Evolutionary conservation across 352 stramenopile genomes (phyloP), one percentile per base, ranked within the genome.

Genomic region (Pythium brachiatum): DNA sequence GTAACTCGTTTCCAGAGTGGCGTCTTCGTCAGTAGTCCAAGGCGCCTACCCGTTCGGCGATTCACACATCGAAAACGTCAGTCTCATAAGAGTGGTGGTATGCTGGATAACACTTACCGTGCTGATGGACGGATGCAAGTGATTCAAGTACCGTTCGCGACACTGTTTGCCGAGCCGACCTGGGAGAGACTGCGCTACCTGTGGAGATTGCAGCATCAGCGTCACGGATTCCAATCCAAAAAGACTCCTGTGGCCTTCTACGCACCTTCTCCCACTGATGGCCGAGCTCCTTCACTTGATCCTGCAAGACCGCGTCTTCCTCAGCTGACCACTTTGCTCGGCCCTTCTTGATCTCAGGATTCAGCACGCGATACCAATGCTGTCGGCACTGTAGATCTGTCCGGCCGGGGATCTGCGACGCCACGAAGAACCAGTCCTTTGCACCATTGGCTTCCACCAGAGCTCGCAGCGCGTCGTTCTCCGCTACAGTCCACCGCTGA

Each of bases 371-470:
- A 51, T 83, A 65, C 84, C 84, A 94, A 50, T 94, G 84, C 62
- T 94, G 84, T 23, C 86, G 69, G 50, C 82, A 93, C 64, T 93
- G 84, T 23, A 91, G 43, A 53, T 93, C 84, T 0, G 84, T 92
- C 6, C 82, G 70, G 31, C 75, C 71, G 13, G 75, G 75, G 11
- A 93, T 62, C 34, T 93, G 82, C 18, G 82, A 90, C 16, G 82
- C 82, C 38, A 93, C 76, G 32, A 89, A 86, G 32, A 91, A 74
- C 84, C 84, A 94, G 43, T 87, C 86, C 44, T 67, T 75, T 6
- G 79, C 66, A 2, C 81, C 81, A 16, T 89, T 74, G 0, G 70
- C 68, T 18, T 64, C 27, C 32, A 90, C 81, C 0, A 88, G 54
- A 18, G 58, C 18, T 0, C 41, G 53, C n/a, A 90, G 57, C 9